Base-by-base conservation (phyloP, 495 filamentous ascomycete species). In the Hyaloscypha variabilis region DNA sequence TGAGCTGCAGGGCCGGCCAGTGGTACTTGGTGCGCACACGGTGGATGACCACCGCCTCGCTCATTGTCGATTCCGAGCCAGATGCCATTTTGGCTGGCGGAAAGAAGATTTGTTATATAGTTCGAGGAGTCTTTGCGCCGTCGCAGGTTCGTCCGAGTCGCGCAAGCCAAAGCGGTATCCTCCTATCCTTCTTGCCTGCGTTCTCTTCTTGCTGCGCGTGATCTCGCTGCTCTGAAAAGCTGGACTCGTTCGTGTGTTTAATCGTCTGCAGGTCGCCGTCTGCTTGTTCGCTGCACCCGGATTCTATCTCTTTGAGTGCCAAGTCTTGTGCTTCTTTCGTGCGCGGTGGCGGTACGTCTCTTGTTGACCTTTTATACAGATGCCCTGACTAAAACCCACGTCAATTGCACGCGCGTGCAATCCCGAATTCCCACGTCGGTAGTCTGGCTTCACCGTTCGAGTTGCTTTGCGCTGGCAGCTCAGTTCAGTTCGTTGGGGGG, bases 1-100 rank as follows among this genome's bases (percentile, higher is more conserved):
- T 96, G 60, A 99, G 85, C 75, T 96, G 92, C 62, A 91, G 78
- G 71, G 96, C 92, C 2, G 96, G 96, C 95, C 95, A 99, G 83
- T 89, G 89, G 82, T 97, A 97, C 52, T 69, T 70, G 17, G 70
- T 70, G n/a, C 62, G 63, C 13, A 69, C 42, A 0, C 68, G 57
- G 23, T 54, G 64, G 54, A 67, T 51, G 24, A 56, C 50, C 39
- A 68, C 25, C 39, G 39, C 17, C 4, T 46, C 58, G 70, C 67
- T 69, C 30, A 65, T 67, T 2, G 70, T 69, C 14, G 58, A 61
- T 21, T 56, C 60, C 14, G 70, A 56, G 19, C n/a, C n/a, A n/a
- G 70, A 72, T 2, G 60, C 70, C 70, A 72, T 72, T 28, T 29
- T 66, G 23, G 4, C 19, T 46, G 11, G 4, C 13, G 11, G 39